Evolutionary conservation across 345 rosid species (phyloP).

Genomic region (Hevea brasiliensis): DNA sequence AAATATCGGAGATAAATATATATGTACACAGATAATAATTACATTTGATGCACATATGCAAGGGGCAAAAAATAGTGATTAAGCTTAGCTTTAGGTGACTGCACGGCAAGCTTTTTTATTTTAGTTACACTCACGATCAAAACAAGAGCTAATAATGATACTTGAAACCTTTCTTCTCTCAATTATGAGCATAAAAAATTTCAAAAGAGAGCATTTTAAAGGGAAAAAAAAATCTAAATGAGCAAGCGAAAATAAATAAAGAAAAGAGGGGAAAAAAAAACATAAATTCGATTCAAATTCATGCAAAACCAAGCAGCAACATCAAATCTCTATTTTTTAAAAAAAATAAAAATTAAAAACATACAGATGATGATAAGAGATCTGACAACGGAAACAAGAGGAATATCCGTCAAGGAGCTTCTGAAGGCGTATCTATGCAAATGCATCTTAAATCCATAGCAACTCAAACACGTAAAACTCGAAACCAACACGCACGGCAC

Average conservation of each 20-base stretch:
- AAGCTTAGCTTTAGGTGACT: not conserved
- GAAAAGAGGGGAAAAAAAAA: too few species aligned
- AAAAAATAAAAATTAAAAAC: slow-evolving; percentile 8
- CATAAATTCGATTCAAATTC: not conserved
- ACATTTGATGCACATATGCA: not conserved
- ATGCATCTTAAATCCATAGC: slow-evolving; percentile 65
- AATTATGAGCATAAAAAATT: not conserved
- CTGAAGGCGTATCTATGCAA: slow-evolving; percentile 62
- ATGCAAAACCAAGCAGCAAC: not conserved
- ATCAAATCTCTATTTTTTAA: not conserved
- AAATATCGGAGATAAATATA: too few species aligned
- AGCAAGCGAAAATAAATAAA: not conserved
- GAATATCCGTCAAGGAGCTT: slow-evolving; percentile 79
- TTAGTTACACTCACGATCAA: not conserved
- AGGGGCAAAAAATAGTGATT: not conserved
- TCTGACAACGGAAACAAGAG: slow-evolving; percentile 79
- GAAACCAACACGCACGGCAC: slow-evolving; percentile 63
- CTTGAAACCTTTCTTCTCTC: not conserved
- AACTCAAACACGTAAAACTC: slow-evolving; percentile 73
- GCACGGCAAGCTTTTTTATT: not conserved
- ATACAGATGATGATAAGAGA: slow-evolving; percentile 73
- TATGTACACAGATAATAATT: too few species aligned
- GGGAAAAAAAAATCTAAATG: not conserved
- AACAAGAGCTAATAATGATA: not conserved
- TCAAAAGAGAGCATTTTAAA: not conserved